Conservation (phyloP, 176 grass and related monocot genomes). For the Alopecurus myosuroides region DNA sequence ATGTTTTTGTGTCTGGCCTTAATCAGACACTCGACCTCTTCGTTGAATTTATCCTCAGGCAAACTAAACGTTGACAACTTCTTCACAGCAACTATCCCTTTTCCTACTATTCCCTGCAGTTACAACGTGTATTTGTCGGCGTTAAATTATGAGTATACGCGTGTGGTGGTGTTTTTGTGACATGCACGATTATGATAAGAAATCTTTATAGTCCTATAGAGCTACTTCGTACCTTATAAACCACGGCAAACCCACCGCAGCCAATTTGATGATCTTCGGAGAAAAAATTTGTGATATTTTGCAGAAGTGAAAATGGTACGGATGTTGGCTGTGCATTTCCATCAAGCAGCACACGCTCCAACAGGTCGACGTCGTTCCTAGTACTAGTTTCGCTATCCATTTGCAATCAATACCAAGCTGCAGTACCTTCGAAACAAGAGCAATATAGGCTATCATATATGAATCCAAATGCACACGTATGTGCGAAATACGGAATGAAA, state of each 20-base stretch:
- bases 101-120: not conserved
- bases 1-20: not conserved
- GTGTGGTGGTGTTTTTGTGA: not conserved
- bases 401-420: not conserved
- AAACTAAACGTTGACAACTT: not conserved
- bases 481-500: not conserved
- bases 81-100: not conserved
- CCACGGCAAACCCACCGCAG: not conserved
- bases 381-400: not conserved
- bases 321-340: not conserved
- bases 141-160: not conserved
- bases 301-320: not conserved
- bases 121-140: not conserved
- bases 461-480: not conserved
- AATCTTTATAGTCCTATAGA: not conserved
- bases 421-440: not conserved
- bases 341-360: not conserved
- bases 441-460: too few species aligned
- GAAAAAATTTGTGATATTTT: not conserved
- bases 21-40: not conserved
- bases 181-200: not conserved
- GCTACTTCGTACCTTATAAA: not conserved
- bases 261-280: not conserved
- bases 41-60: not conserved
- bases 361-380: not conserved